These are phyloP conservation scores for Astragalus membranaceus DNA, from an alignment of 306 rosid genomes.

Conservation along the genomic window DNA sequence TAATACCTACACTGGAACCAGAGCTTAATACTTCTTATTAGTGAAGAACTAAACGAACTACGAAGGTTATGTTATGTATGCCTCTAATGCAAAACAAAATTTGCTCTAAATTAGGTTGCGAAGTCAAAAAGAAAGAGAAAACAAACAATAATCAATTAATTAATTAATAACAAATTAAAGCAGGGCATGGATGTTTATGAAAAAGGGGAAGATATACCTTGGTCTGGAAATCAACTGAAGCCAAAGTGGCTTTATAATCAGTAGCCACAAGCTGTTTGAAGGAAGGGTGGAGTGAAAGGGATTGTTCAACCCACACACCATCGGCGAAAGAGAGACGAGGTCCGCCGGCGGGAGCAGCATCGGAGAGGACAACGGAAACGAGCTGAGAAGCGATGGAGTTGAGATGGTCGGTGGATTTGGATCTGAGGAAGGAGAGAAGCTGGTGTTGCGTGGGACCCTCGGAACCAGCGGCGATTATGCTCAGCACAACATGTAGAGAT, in stretches of 20 bases:
- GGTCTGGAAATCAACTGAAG: slow-evolving; percentile 53
- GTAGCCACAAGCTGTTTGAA: slow-evolving; percentile 53
- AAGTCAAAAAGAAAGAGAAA: background rate
- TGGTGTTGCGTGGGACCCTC: slow-evolving; percentile 61
- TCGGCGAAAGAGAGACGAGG: slow-evolving; percentile 58
- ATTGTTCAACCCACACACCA: slow-evolving; percentile 59
- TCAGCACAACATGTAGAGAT: slow-evolving; percentile 58
- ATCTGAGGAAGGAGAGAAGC: slow-evolving; percentile 67
- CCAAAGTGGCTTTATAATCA: slow-evolving; percentile 44
- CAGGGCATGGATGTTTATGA: background rate
- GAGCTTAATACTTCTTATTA: background rate
- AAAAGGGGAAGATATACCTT: slow-evolving; percentile 34
- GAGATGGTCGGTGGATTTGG: slow-evolving; percentile 50
- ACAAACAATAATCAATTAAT: background rate
- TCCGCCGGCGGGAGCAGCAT: slow-evolving; percentile 60
- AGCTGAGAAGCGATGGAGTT: slow-evolving; percentile 58
- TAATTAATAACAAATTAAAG: background rate
- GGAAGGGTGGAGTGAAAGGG: slow-evolving; percentile 52
- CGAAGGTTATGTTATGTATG: background rate
- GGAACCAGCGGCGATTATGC: slow-evolving; percentile 66
- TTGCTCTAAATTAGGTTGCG: background rate
- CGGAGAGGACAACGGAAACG: slow-evolving; percentile 45
- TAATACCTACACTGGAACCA: too few relatives aligned
- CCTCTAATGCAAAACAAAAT: background rate
- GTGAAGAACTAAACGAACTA: background rate